A percentile compares a stretch with the other conserved stretches of the same genome.
Evolutionary conservation across 148 eudicot genomes (phyloP).

Genomic region (Arctostaphylos glauca): DNA sequence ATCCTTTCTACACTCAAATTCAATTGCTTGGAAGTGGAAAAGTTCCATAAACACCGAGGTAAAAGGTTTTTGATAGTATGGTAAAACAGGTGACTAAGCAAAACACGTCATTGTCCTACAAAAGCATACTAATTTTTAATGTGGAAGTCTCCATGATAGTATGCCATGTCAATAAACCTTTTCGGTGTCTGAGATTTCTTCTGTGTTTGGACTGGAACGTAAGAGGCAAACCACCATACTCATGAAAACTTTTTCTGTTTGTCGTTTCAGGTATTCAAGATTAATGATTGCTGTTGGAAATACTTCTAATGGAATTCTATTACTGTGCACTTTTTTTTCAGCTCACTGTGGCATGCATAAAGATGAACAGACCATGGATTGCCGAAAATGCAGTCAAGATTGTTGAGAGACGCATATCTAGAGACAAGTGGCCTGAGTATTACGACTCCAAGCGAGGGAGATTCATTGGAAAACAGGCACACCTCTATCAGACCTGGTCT

Average conservation of each 20-base stretch:
- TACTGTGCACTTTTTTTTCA: conserved; percentile 24
- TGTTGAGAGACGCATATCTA: conserved; percentile 57
- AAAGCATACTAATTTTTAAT: background rate
- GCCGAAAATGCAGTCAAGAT: conserved; percentile 59
- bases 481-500: conserved; percentile 71
- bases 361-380: conserved; percentile 72
- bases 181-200: background rate
- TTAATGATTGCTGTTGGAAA: background rate
- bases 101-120: background rate
- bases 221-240: background rate
- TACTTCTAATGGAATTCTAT: background rate
- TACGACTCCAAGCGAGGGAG: conserved; percentile 65
- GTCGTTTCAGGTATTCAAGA: background rate
- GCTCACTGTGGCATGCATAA: conserved; percentile 79
- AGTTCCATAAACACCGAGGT: background rate
- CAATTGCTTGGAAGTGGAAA: background rate
- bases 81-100: background rate
- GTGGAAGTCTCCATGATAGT: background rate
- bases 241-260: background rate
- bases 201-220: background rate
- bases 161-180: background rate
- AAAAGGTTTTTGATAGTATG: background rate
- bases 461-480: conserved; percentile 74
- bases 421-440: conserved; percentile 84
- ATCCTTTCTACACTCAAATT: background rate